phyloP scores from a whole-genome alignment of 306 rosid genomes.

The Fragaria nilgerrensis region DNA sequence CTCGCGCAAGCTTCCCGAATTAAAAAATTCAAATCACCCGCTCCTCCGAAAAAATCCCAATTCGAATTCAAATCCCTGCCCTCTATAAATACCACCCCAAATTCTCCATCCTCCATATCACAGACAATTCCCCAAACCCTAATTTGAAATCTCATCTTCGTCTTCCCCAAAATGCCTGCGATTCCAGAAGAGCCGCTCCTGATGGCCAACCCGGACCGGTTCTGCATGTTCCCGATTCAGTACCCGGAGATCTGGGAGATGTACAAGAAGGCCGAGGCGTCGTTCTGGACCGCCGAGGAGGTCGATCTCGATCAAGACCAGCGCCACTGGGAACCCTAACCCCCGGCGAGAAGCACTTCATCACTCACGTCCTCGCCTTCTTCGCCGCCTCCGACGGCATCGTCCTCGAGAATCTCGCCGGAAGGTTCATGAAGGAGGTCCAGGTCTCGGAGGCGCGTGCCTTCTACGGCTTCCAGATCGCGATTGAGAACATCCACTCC shows the following conservation, averaged over 20 bases:
- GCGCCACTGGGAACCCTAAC: constrained; percentile 61
- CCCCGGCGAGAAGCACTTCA: constrained; percentile 67
- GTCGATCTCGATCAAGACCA: constrained; percentile 68
- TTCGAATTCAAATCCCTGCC: constrained; percentile 4
- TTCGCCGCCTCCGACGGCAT: constrained; percentile 92
- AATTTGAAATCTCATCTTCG: neutral
- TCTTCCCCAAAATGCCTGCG: constrained; percentile 45
- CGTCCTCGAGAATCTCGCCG: constrained; percentile 79
- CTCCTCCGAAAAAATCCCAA: neutral
- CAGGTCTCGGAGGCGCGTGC: constrained; percentile 84
- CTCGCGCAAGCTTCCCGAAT: constrained; percentile 46
- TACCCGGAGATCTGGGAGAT: constrained; percentile 89
- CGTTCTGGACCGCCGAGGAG: constrained; percentile 91
- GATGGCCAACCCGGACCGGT: constrained; percentile 68
- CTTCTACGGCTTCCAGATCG: constrained; percentile 88
- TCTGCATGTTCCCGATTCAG: constrained; percentile 91
- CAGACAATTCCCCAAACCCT: neutral
- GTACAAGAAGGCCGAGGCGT: constrained; percentile 93
- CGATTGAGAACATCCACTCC: constrained; percentile 86
- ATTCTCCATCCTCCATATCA: neutral
- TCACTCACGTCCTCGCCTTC: constrained; percentile 78
- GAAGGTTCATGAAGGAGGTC: constrained; percentile 80
- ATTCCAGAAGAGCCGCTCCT: constrained; percentile 72
- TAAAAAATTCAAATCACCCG: constrained; percentile 46
- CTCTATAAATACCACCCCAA: constrained; percentile 19